Base-by-base conservation (phyloP, 495 filamentous ascomycete species). In the Xylaria longipes region DNA sequence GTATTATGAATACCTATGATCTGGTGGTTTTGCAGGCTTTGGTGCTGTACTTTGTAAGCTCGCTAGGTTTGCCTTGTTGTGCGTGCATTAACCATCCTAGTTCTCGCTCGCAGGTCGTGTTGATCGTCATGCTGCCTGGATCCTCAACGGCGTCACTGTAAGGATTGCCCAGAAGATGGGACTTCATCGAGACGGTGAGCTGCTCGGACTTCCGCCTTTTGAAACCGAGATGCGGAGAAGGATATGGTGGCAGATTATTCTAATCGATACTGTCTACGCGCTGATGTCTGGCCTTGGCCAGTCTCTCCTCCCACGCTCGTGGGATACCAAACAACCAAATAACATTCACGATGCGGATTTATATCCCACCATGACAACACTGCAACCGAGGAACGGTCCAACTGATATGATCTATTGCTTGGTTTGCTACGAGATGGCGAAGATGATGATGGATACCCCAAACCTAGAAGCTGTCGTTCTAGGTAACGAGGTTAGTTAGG, bases 151-250 rank as follows among this genome's bases (percentile, higher is more conserved):
- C 29, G 80, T 89, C 12, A 84, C 86, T 12, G 85, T 91, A 73
- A 84, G 89, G 73, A 87, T 91, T n/a, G 91, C 91, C 0, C 90
- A 92, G 69, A 90, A 88, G 25, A 91, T 93, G 89, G 91, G 91
- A 0, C 82, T 93, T 1, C 91, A 93, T 75, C 87, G 90, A 14
- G 91, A 93, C 69, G 91, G 91, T 27, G 87, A 89, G 14, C 82
- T 86, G 20, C 88, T 93, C 70, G 87, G 89, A 0, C 86, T 93
- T n/a, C 73, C 84, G 5, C 86, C 90, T 3, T 87, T 89, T 67
- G 90, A 92, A 73, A 87, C 90, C 20, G 91, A 93, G 73, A 90
- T 91, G 77, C 85, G 91, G 22, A 85, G 91, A 65, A 84, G 91
- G 1, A 78, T 92, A 45, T 93, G 91, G 91, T 93, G 90, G 91